A percentile compares a stretch with the other conserved stretches of the same genome.
Conservation (phyloP, 768 basidiomycete species). For the Phylloporus sp. region DNA sequence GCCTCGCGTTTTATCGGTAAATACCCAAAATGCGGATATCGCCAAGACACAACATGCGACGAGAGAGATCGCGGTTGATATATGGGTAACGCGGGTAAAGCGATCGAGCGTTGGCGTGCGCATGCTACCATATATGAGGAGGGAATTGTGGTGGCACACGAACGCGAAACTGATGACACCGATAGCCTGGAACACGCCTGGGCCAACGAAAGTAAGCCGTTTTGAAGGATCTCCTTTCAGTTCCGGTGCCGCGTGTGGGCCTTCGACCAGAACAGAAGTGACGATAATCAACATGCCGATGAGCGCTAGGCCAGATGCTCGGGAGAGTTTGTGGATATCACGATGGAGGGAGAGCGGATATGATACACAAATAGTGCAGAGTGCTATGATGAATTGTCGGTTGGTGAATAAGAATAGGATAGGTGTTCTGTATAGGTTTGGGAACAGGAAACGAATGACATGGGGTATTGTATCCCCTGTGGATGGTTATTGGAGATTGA, state of each 20-base stretch:
- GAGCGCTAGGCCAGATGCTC: conserved; percentile 87
- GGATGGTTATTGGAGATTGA: background rate
- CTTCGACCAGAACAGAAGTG: conserved; percentile 74
- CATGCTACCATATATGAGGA: conserved; percentile 92
- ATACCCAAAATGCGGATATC: conserved; percentile 79
- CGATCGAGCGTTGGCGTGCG: conserved; percentile 91
- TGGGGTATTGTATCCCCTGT: conserved; percentile 93
- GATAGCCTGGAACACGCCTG: conserved; percentile 89
- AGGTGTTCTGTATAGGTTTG: conserved; percentile 58
- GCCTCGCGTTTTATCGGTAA: conserved; percentile 90
- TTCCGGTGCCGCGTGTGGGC: conserved; percentile 65
- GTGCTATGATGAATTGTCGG: conserved; percentile 82
- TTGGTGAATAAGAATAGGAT: conserved; percentile 74
- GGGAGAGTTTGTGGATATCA: conserved; percentile 94
- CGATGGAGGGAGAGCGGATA: conserved; percentile 95
- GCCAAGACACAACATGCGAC: conserved; percentile 82
- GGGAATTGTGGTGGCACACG: conserved; percentile 96
- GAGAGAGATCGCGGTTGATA: conserved; percentile 81
- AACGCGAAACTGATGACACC: conserved; percentile 97
- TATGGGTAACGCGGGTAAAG: conserved; percentile 88
- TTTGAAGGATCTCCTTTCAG: conserved; percentile 73
- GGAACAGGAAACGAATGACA: conserved; percentile 85
- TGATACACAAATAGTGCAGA: conserved; percentile 84
- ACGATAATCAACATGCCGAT: conserved; percentile 95
- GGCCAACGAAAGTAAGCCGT: conserved; percentile 68